Evolutionary conservation across 768 basidiomycete species (phyloP).

Genomic region (Termitomyces sp.): DNA sequence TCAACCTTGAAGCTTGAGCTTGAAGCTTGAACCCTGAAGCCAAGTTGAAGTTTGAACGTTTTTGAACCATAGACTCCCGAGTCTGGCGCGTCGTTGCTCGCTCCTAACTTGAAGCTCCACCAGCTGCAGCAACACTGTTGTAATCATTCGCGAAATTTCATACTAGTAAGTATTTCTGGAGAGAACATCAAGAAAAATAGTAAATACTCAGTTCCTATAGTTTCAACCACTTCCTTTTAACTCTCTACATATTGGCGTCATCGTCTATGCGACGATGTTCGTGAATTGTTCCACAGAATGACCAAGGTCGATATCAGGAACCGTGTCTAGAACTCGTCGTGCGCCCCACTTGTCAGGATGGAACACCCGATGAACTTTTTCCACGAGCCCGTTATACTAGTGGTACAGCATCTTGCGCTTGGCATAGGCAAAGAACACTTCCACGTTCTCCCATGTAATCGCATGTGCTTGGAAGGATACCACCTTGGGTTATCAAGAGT

Average conservation of each 20-base stretch:
- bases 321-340: conserved; percentile 3
- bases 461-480: neutral
- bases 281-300: neutral
- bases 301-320: conserved; percentile 2
- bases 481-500: neutral
- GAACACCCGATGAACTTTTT: conserved; percentile 5
- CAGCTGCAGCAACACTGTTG: neutral
- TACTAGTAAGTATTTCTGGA: no score
- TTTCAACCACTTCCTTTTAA: neutral
- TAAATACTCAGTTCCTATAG: no score
- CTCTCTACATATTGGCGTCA: conserved; percentile 8
- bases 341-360: conserved; percentile 14
- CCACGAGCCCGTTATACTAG: conserved; percentile 3
- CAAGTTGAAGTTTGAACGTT: no score
- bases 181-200: neutral
- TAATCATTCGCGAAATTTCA: no score
- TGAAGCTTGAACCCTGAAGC: neutral
- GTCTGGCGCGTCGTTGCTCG: neutral
- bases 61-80: no score
- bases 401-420: neutral
- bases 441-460: conserved; percentile 9
- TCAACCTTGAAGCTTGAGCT: no score
- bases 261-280: conserved; percentile 6
- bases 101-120: neutral
- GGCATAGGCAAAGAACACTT: conserved; percentile 5